Conservation (phyloP, 1,284 basidiomycete genomes). For the Mycena sp. region DNA sequence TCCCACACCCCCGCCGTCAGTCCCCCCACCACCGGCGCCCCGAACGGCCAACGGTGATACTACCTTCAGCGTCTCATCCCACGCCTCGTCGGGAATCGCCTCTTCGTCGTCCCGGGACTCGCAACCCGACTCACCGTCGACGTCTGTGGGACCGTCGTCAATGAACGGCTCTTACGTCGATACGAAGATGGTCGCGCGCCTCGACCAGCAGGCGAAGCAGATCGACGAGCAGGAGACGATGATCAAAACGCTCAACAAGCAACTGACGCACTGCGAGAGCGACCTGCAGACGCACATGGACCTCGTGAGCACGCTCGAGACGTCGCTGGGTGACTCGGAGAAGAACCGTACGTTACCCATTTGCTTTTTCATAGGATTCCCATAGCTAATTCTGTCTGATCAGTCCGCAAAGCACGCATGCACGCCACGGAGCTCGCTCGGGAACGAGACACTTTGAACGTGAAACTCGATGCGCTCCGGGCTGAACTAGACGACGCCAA, state of each 20-base stretch:
- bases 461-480: conserved; percentile 71
- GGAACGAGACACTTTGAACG: conserved; percentile 80
- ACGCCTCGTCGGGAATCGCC: conserved; percentile 59
- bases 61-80: conserved; percentile 56
- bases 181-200: conserved; percentile 61
- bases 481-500: conserved; percentile 79
- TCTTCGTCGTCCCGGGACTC: conserved; percentile 72
- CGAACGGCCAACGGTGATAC: conserved; percentile 57
- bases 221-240: conserved; percentile 87
- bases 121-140: conserved; percentile 71
- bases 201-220: conserved; percentile 80
- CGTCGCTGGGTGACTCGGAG: conserved; percentile 87
- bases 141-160: conserved; percentile 62
- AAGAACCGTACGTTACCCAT: conserved; percentile 77
- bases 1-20: conserved; percentile 86
- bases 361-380: conserved; percentile 12
- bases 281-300: conserved; percentile 94
- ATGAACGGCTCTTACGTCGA: conserved; percentile 54
- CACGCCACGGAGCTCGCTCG: conserved; percentile 87
- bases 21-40: conserved; percentile 88
- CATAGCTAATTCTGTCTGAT: conserved; percentile 33
- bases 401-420: conserved; percentile 90
- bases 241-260: conserved; percentile 94
- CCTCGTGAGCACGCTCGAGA: conserved; percentile 84
- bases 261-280: conserved; percentile 88